Conservation (phyloP, 1,284 basidiomycete species). For the Athelia psychrophila region DNA sequence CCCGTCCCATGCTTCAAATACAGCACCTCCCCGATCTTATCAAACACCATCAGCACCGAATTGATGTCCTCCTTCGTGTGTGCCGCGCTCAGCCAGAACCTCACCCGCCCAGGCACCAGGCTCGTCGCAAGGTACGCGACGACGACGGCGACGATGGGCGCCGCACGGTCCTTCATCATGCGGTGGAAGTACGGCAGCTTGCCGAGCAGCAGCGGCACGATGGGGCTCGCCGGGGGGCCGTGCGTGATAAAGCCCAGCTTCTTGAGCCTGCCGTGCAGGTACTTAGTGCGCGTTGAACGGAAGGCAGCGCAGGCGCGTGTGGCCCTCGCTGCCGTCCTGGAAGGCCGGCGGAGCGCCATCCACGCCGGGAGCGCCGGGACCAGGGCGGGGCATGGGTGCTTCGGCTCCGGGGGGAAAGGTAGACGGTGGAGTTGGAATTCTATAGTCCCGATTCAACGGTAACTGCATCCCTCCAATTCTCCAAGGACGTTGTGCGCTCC, state of each 20-base stretch:
- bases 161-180: conserved; percentile 82
- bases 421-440: no score
- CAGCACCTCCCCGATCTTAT: conserved; percentile 88
- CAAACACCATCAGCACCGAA: conserved; percentile 80
- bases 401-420: no score
- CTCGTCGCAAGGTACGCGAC: conserved; percentile 96
- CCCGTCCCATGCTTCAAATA: conserved; percentile 80
- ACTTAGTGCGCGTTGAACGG: conserved; percentile 97
- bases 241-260: conserved; percentile 98
- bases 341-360: conserved; percentile 72
- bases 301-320: conserved; percentile 78
- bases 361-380: conserved; percentile 61
- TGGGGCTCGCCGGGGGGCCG: conserved; percentile 88
- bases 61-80: conserved; percentile 99
- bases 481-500: neutral
- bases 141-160: conserved; percentile 85
- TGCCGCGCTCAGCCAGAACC: conserved; percentile 93
- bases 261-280: conserved; percentile 83
- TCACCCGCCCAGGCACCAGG: conserved; percentile 84
- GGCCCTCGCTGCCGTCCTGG: conserved; percentile 81
- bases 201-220: conserved; percentile 91
- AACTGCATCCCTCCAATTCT: neutral
- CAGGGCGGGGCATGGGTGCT: conserved; percentile 67
- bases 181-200: conserved; percentile 90
- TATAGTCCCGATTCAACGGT: no score